Percentiles rank a stretch among this genome's conserved stretches.
Conservation (phyloP, 1,284 basidiomycete species). For the Xanthoconium separans region DNA sequence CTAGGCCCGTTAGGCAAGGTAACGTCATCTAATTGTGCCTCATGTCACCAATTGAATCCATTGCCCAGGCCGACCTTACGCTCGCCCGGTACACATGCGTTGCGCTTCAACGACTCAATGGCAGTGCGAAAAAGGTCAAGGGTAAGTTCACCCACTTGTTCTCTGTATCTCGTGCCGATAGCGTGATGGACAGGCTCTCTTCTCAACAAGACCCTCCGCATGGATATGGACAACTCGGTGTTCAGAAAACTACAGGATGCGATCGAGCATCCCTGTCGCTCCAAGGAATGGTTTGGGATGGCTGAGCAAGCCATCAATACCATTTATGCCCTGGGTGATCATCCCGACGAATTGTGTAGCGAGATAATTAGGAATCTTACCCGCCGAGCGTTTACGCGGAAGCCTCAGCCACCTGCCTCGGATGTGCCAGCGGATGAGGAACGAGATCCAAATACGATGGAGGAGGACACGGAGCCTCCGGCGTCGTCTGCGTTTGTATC, state of each 20-base stretch:
- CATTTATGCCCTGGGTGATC: conserved; percentile 91
- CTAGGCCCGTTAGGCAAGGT: conserved; percentile 85
- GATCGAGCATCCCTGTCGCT: conserved; percentile 74
- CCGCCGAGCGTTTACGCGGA: conserved; percentile 60
- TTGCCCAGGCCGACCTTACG: conserved; percentile 73
- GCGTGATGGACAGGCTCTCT: conserved; percentile 64
- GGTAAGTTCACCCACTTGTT: conserved; percentile 44
- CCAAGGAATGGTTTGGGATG: conserved; percentile 94
- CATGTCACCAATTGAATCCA: conserved; percentile 4
- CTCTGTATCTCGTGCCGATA: background rate
- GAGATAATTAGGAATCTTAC: conserved; percentile 84
- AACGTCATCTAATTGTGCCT: conserved; percentile 3
- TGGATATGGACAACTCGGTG: conserved; percentile 87
- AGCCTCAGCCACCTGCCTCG: conserved; percentile 23
- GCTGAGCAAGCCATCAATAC: conserved; percentile 98
- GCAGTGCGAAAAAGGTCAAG: conserved; percentile 97
- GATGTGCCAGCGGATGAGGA: conserved; percentile 19
- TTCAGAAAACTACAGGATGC: conserved; percentile 82
- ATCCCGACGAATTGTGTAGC: conserved; percentile 86
- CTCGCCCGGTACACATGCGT: conserved; percentile 94
- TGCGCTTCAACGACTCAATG: conserved; percentile 88
- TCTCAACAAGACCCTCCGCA: conserved; percentile 81
- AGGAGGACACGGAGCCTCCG: conserved; percentile 25
- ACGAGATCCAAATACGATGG: conserved; percentile 51
- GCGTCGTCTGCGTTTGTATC: conserved; percentile 12